Evolutionary conservation across 73 alveolate species (phyloP).

Genomic region (Paramecium bursaria): DNA sequence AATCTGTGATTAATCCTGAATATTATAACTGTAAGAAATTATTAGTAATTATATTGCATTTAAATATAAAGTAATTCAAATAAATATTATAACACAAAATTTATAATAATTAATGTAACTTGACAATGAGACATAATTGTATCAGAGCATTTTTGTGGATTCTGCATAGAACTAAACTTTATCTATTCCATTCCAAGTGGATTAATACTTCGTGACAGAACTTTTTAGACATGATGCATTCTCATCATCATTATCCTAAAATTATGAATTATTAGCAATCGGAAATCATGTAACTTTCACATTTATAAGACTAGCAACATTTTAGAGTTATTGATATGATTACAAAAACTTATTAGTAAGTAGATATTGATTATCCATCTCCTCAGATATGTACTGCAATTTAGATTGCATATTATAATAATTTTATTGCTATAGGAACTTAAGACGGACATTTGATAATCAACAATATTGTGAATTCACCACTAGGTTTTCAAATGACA

Average conservation of each 20-base stretch:
- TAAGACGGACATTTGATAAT: not conserved
- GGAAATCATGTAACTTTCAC: slow-evolving; percentile 52
- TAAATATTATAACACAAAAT: too few relatives aligned
- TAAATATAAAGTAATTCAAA: too few relatives aligned
- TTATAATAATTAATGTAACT: too few relatives aligned
- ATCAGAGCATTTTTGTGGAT: too few relatives aligned
- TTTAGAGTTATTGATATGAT: slow-evolving; percentile 8
- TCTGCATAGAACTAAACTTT: too few relatives aligned
- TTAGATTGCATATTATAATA: slow-evolving; percentile 37
- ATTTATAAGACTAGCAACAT: slow-evolving; percentile 1
- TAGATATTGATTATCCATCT: not conserved
- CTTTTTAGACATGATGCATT: too few relatives aligned
- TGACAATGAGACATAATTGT: too few relatives aligned
- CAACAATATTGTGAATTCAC: not conserved
- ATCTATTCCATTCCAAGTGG: too few relatives aligned
- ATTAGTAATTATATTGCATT: too few relatives aligned
- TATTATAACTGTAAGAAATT: too few relatives aligned
- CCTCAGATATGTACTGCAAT: slow-evolving; percentile 9
- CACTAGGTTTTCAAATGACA: not conserved
- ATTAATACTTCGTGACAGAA: too few relatives aligned
- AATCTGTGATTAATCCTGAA: too few relatives aligned
- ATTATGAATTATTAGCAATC: slow-evolving; percentile 16
- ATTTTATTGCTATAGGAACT: slow-evolving; percentile 18
- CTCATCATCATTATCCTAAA: not conserved
- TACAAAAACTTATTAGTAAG: not conserved